Percentiles rank a stretch among this genome's conserved stretches.
Conservation (phyloP, 148 eudicot species). For the Cornus controversa region DNA sequence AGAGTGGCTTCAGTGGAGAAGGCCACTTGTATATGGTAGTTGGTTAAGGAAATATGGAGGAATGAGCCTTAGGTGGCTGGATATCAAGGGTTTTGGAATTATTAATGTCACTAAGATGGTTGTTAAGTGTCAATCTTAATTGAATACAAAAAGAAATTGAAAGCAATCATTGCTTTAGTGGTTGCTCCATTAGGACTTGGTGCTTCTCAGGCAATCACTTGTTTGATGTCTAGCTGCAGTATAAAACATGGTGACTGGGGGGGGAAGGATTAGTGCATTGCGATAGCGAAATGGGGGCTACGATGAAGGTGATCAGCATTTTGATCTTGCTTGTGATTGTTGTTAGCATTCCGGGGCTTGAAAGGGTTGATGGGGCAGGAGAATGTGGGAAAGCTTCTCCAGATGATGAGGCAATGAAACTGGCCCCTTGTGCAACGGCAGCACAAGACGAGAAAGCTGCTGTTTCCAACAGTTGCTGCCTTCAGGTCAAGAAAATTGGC, state of each 20-base stretch:
- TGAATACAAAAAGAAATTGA: background rate
- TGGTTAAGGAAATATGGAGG: too few species aligned
- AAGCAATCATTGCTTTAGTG: background rate
- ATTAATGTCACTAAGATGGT: too few species aligned
- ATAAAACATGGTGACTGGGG: background rate
- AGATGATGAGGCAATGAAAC: slow-evolving; percentile 46
- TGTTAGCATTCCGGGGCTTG: background rate
- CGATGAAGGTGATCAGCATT: slow-evolving; percentile 26
- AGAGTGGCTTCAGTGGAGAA: too few species aligned
- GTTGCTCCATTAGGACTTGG: background rate
- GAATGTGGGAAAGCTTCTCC: slow-evolving; percentile 41
- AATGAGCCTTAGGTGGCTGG: too few species aligned
- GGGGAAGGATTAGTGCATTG: background rate
- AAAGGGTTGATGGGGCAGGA: too few species aligned
- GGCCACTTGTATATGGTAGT: too few species aligned
- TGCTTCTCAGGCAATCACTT: background rate
- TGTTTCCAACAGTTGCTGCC: background rate
- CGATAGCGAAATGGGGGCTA: slow-evolving; percentile 11
- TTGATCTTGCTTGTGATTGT: slow-evolving; percentile 23
- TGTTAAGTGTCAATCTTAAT: background rate
- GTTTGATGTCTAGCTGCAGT: background rate
- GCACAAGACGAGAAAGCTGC: slow-evolving; percentile 39
- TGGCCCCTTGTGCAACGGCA: slow-evolving; percentile 53
- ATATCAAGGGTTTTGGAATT: too few species aligned
- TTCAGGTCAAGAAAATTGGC: background rate